These are phyloP conservation scores for Arxiozyma heterogenica DNA, from an alignment of 1,139 yeast genomes.

Conservation along the genomic window DNA sequence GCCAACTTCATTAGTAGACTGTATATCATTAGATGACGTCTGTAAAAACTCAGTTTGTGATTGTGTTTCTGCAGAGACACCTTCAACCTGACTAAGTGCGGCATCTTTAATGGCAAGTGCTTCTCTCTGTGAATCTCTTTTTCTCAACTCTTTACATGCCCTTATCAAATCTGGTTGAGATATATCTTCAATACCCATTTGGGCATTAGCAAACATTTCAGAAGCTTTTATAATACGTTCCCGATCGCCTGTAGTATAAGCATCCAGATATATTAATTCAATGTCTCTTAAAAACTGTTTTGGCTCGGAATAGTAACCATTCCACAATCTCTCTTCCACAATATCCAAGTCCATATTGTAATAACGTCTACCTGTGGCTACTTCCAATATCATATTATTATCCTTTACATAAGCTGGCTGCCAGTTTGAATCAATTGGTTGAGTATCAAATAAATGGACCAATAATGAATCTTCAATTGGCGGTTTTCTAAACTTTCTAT, in stretches of 20 bases:
- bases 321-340: slow-evolving; percentile 92
- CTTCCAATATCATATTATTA: slow-evolving; percentile 74
- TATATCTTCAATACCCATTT: slow-evolving; percentile 88
- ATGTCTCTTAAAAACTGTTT: slow-evolving; percentile 80
- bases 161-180: slow-evolving; percentile 54
- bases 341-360: slow-evolving; percentile 89
- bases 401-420: slow-evolving; percentile 46
- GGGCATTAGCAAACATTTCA: slow-evolving; percentile 94
- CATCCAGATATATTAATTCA: slow-evolving; percentile 73
- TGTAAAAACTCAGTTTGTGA: background rate
- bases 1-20: slow-evolving; percentile 9
- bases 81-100: background rate
- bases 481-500: slow-evolving; percentile 86
- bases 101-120: slow-evolving; percentile 31
- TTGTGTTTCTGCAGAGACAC: background rate
- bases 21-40: background rate
- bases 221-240: slow-evolving; percentile 82
- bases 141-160: slow-evolving; percentile 68
- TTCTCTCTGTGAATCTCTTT: slow-evolving; percentile 55
- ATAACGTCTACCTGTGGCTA: slow-evolving; percentile 60
- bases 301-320: slow-evolving; percentile 91
- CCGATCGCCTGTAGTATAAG: slow-evolving; percentile 66
- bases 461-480: slow-evolving; percentile 68
- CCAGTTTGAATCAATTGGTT: slow-evolving; percentile 26
- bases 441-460: slow-evolving; percentile 68